Conservation (phyloP, 305 asterid species). For the Fraxinus latifolia region DNA sequence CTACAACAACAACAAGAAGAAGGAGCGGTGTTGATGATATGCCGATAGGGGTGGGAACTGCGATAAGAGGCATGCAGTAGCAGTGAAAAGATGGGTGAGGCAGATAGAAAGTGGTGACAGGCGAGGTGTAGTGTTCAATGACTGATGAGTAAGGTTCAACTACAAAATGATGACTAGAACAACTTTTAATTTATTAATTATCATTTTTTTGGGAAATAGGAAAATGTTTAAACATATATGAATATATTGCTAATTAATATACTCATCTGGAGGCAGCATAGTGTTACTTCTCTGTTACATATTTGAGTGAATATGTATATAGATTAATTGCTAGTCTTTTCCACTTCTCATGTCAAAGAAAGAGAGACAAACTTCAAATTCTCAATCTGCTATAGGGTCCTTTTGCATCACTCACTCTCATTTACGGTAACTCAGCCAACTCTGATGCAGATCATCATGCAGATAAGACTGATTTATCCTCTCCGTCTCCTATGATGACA, state of each 20-base stretch:
- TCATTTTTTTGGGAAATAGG: neutral
- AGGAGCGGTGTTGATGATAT: neutral
- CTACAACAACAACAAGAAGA: neutral
- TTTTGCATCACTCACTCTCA: neutral
- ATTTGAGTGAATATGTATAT: neutral
- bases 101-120: neutral
- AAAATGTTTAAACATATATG: neutral
- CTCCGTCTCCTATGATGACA: slow-evolving; percentile 17
- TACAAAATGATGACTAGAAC: neutral
- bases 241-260: neutral
- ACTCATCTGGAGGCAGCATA: neutral
- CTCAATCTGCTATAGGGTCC: slow-evolving; percentile 13
- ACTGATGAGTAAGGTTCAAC: neutral
- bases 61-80: neutral
- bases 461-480: slow-evolving; percentile 30
- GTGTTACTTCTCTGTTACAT: neutral
- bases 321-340: neutral
- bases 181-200: neutral
- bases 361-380: neutral
- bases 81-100: neutral
- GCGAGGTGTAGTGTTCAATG: neutral
- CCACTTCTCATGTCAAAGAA: slow-evolving; percentile 5
- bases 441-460: slow-evolving; percentile 23
- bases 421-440: neutral
- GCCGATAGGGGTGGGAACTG: neutral